These are phyloP conservation scores for Pinus tabuliformis DNA, from an alignment of 75 land plant genomes.

Conservation along the genomic window DNA sequence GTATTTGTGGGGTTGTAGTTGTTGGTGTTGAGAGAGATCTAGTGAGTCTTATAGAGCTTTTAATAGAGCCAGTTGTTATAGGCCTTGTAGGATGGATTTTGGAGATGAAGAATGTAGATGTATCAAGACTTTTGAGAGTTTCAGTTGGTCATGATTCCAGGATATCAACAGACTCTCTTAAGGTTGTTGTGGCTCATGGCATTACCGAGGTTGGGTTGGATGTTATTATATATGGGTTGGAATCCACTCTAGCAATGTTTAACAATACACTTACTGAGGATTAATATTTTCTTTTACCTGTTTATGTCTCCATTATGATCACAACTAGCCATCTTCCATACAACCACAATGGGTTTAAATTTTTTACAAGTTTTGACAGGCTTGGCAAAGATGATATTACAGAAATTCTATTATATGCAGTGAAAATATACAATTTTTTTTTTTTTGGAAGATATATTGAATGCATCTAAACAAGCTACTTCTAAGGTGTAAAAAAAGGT, in stretches of 20 bases:
- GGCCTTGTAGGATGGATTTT: too few relatives aligned
- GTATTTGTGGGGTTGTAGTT: too few relatives aligned
- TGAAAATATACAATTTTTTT: constrained; percentile 48
- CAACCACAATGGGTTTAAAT: constrained; percentile 94
- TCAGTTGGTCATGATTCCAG: too few relatives aligned
- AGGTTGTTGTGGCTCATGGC: constrained; percentile 37
- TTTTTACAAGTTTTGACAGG: constrained; percentile 92
- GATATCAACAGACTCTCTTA: too few relatives aligned
- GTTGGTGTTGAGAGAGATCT: too few relatives aligned
- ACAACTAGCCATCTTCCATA: constrained; percentile 99
- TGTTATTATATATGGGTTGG: constrained; percentile 92
- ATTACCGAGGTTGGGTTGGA: constrained; percentile 72
- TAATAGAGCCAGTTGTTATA: too few relatives aligned
- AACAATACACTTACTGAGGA: constrained; percentile 84
- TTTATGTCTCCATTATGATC: constrained; percentile 94
- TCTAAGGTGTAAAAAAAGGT: constrained; percentile 41
- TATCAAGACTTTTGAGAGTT: too few relatives aligned
- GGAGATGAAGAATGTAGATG: too few relatives aligned
- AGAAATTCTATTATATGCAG: constrained; percentile 78
- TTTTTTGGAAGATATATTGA: constrained; percentile 22
- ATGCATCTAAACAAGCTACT: constrained; percentile 19
- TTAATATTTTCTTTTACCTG: constrained; percentile 70
- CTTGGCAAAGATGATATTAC: constrained; percentile 87
- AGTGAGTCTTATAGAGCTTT: too few relatives aligned
- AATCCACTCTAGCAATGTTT: constrained; percentile 99